Percentiles rank a stretch among this genome's conserved stretches.
These are phyloP conservation scores for Austroboletus eburneus DNA, from an alignment of 768 basidiomycete genomes.

Conservation along the genomic window DNA sequence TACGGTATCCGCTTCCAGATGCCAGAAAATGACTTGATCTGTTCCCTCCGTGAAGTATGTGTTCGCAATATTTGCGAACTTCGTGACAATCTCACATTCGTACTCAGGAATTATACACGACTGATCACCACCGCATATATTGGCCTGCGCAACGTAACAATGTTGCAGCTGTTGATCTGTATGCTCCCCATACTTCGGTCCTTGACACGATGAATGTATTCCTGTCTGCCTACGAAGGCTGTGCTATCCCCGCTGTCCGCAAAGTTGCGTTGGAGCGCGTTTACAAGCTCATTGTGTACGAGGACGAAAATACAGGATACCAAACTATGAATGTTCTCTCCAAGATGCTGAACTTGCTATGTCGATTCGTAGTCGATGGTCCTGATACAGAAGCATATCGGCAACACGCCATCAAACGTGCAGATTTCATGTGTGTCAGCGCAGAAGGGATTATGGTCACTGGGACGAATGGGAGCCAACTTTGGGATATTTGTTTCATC, in stretches of 20 bases:
- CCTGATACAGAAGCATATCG: slow-evolving; percentile 72
- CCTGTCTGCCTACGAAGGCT: slow-evolving; percentile 69
- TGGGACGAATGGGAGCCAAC: slow-evolving; percentile 91
- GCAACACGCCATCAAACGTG: slow-evolving; percentile 67
- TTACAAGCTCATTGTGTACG: slow-evolving; percentile 75
- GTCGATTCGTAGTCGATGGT: slow-evolving; percentile 73
- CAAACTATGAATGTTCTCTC: slow-evolving; percentile 90
- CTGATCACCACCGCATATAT: slow-evolving; percentile 77
- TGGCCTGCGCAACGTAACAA: slow-evolving; percentile 93
- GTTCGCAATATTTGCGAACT: neutral
- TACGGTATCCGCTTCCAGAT: slow-evolving; percentile 67
- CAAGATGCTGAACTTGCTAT: slow-evolving; percentile 93
- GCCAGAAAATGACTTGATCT: slow-evolving; percentile 71
- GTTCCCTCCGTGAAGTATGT: slow-evolving; percentile 66
- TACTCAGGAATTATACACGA: slow-evolving; percentile 74
- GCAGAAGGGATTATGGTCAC: slow-evolving; percentile 91
- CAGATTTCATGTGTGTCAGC: slow-evolving; percentile 94
- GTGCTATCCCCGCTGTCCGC: slow-evolving; percentile 66
- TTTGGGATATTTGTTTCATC: slow-evolving; percentile 94
- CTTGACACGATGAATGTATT: slow-evolving; percentile 64
- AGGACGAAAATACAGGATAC: slow-evolving; percentile 94
- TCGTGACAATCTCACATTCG: neutral
- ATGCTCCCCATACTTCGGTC: slow-evolving; percentile 72
- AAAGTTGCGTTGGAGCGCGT: slow-evolving; percentile 56
- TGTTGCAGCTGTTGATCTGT: slow-evolving; percentile 72